A percentile compares a stretch with the other conserved stretches of the same genome.
Evolutionary conservation across 2,329 filamentous ascomycete species (phyloP).

Genomic region (Paecilomyces sp.): DNA sequence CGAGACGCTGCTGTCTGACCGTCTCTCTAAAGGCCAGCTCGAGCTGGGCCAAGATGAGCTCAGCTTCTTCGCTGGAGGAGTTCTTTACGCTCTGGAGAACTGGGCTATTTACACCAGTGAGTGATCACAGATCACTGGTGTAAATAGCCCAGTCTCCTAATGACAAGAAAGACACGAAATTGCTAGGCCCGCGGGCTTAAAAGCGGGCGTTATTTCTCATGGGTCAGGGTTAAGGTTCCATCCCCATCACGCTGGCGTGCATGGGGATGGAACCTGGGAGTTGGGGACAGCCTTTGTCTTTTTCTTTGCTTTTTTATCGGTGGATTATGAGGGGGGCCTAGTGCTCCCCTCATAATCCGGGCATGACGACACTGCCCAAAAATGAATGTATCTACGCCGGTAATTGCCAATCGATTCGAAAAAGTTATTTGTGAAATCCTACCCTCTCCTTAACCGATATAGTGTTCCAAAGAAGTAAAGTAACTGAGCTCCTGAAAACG

Average conservation of each 20-base stretch:
- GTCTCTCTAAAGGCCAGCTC: constrained; percentile 21
- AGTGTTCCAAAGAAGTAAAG: no score
- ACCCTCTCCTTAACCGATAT: neutral
- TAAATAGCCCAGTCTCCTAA: no score
- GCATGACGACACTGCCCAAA: neutral
- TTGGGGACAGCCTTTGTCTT: neutral
- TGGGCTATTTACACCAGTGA: constrained; percentile 7
- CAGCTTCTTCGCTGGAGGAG: constrained; percentile 32
- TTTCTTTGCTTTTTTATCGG: neutral
- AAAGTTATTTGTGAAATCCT: neutral
- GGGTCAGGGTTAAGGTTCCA: neutral
- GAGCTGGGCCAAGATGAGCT: constrained; percentile 29
- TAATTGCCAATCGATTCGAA: neutral
- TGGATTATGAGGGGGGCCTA: neutral
- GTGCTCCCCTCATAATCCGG: neutral
- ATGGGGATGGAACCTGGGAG: neutral
- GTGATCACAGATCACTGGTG: neutral
- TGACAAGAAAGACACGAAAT: neutral
- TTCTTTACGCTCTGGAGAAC: constrained; percentile 24
- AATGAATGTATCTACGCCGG: neutral
- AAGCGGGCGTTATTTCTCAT: neutral
- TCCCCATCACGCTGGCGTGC: neutral
- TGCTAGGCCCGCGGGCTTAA: neutral
- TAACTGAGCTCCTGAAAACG: no score
- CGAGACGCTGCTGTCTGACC: constrained; percentile 26